Evolutionary conservation across 1,284 basidiomycete genomes (phyloP).

Genomic region (Tetrapyrgos nigripes): DNA sequence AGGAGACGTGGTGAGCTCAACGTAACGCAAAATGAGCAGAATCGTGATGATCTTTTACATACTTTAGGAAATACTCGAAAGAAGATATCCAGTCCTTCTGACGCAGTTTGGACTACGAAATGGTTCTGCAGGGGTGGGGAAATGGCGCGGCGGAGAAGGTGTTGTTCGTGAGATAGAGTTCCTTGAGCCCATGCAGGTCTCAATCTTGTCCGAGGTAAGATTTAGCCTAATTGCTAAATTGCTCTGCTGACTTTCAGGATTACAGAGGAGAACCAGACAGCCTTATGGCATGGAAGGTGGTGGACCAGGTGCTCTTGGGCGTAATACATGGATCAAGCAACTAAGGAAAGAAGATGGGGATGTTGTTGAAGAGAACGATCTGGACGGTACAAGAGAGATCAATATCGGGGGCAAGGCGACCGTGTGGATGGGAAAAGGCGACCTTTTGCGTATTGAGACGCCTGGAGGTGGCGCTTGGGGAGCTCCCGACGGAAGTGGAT

Average conservation of each 20-base stretch:
- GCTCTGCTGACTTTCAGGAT: slow-evolving; percentile 11
- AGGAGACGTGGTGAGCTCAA: slow-evolving; percentile 89
- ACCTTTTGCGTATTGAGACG: slow-evolving; percentile 84
- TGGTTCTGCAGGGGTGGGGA: slow-evolving; percentile 81
- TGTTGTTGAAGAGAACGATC: slow-evolving; percentile 42
- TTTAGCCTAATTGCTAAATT: slow-evolving; percentile 10
- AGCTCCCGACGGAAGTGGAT: slow-evolving; percentile 40
- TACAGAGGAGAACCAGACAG: slow-evolving; percentile 81
- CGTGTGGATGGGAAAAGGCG: slow-evolving; percentile 86
- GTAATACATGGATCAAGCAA: slow-evolving; percentile 91
- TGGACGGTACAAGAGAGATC: slow-evolving; percentile 61
- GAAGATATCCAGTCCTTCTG: slow-evolving; percentile 88
- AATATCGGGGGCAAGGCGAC: slow-evolving; percentile 95
- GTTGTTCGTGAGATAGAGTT: slow-evolving; percentile 91
- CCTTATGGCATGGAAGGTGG: slow-evolving; percentile 95
- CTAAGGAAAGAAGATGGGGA: slow-evolving; percentile 76
- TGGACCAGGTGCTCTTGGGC: slow-evolving; percentile 74
- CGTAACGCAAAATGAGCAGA: no score
- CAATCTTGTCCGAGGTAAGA: slow-evolving; percentile 82
- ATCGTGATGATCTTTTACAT: no score
- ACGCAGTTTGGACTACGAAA: slow-evolving; percentile 83
- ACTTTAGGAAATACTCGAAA: slow-evolving; percentile 94
- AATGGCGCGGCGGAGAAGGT: slow-evolving; percentile 87
- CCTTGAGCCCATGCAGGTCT: slow-evolving; percentile 84
- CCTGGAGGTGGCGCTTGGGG: slow-evolving; percentile 97